Evolutionary conservation across 2,329 filamentous ascomycete genomes (phyloP), one percentile per base, ranked within the genome.

Genomic region (Graphilbum ipis-grandicollis): DNA sequence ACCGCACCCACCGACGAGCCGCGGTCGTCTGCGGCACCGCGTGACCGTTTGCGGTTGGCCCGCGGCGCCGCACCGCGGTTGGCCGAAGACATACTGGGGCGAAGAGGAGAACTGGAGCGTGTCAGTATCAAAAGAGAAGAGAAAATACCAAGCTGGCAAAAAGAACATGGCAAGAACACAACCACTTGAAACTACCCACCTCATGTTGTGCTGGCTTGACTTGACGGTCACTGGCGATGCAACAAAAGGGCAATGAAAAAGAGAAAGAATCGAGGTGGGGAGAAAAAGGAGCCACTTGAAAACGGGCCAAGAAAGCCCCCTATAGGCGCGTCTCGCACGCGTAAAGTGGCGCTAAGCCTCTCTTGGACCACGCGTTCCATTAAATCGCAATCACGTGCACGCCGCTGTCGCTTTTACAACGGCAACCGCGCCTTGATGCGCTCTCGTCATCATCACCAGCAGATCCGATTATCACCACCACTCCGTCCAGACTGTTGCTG

Each of bases 91-190:
- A 81, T 79, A 59, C 76, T 84, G 48, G 75, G 68, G 56, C 79
- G 76, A 42, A 92, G 68, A 54, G 86, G 85, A 55, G 84, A 92
- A 65, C 82, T 92, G 26, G n/a, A n/a, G n/a, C n/a, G n/a, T n/a
- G n/a, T n/a, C n/a, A n/a, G n/a, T n/a, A n/a, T n/a, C n/a, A n/a
- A n/a, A n/a, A n/a, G n/a, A n/a, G n/a, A n/a, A n/a, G n/a, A n/a
- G n/a, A n/a, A n/a, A n/a, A n/a, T n/a, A n/a, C n/a, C n/a, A n/a
- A n/a, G n/a, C n/a, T n/a, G n/a, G n/a, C n/a, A n/a, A n/a, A n/a
- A n/a, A n/a, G n/a, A n/a, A n/a, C n/a, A n/a, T n/a, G n/a, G n/a
- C n/a, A n/a, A n/a, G n/a, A n/a, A n/a, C n/a, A n/a, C n/a, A n/a
- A n/a, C n/a, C n/a, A n/a, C n/a, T n/a, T 25, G 3, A 23, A 6